Conservation (phyloP, 306 rosid species). For the Nissolia schottii region DNA sequence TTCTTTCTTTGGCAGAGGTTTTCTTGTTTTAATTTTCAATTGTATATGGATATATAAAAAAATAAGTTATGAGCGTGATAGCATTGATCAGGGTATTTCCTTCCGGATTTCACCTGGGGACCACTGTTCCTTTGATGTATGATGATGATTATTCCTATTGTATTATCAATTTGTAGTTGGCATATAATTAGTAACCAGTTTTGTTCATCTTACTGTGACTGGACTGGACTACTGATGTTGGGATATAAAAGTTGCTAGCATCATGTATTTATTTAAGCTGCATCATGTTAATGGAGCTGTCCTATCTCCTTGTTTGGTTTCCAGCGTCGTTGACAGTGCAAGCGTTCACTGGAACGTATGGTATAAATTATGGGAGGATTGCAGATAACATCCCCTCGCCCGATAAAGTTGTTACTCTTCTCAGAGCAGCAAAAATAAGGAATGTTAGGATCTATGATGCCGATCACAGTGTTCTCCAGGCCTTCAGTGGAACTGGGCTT, state of each 20-base stretch:
- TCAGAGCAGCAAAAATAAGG: conserved; percentile 77
- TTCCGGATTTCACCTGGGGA: conserved; percentile 25
- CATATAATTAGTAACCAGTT: background rate
- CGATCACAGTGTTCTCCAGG: conserved; percentile 83
- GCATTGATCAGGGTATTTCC: conserved; percentile 10
- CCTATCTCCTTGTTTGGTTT: conserved; percentile 21
- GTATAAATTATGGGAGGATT: conserved; percentile 87
- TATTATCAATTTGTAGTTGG: conserved; percentile 15
- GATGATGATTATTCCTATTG: conserved; percentile 16
- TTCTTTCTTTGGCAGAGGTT: background rate
- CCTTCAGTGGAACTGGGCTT: conserved; percentile 84
- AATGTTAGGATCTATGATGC: conserved; percentile 83
- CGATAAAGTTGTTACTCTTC: conserved; percentile 80
- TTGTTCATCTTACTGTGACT: background rate
- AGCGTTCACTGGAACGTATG: conserved; percentile 90
- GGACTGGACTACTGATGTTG: background rate
- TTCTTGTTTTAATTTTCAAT: background rate
- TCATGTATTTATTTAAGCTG: background rate
- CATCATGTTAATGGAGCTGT: conserved; percentile 29
- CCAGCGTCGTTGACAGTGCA: conserved; percentile 46
- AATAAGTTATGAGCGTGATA: conserved; percentile 9
- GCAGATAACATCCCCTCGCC: conserved; percentile 92
- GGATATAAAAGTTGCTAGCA: background rate
- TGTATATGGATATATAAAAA: background rate
- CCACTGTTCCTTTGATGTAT: conserved; percentile 14